Base-by-base conservation (phyloP, 208 protist species). In the Leishmania tarentolae region DNA sequence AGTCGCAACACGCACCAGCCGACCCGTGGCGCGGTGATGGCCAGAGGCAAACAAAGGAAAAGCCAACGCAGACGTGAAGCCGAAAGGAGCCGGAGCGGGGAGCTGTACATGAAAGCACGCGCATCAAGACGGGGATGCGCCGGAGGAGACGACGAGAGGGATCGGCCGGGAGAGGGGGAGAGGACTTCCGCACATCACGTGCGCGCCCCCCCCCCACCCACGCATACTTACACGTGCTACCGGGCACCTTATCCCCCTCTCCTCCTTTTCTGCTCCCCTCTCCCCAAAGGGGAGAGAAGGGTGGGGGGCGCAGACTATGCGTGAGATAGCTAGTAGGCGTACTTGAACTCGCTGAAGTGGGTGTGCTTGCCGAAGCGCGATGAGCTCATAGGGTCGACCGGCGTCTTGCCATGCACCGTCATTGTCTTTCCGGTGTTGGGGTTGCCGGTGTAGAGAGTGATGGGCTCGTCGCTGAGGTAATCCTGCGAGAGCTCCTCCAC, bases 401-500 rank as follows among this genome's bases (percentile, higher is more conserved):
- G 90, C 28, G 94, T 96, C 90, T 97, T 97, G 44, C 94, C 94
- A 79, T 94, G 92, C 63, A 97, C 92, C 46, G 83, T 89, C 94
- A 97, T 97, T 7, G 86, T 95, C 83, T 91, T 92, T 37, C 91
- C 90, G 15, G 89, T 95, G 63, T 87, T 50, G 15, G 93, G 92
- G 82, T 96, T 96, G 42, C 94, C 94, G 5, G 92, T 96, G 80
- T 96, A 97, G 42, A 97, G 81, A 17, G 94, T 97, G 74, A 97
- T 93, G 15, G 94, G 87, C 81, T 92, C 93, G 35, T 97, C 94
- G 28, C 79, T 82, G 28, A 95, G 87, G 83, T 97, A 96, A 44
- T 93, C 91, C 15, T 91, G 78, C 42, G 78, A 70, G 46, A 97
- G 85, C 68, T 84, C 73, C 75, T 93, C 84, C 42, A 97, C 86